Evolutionary conservation across 2,329 filamentous ascomycete species (phyloP), one percentile per base, ranked within the genome.

Genomic region (Botrytis fabae): DNA sequence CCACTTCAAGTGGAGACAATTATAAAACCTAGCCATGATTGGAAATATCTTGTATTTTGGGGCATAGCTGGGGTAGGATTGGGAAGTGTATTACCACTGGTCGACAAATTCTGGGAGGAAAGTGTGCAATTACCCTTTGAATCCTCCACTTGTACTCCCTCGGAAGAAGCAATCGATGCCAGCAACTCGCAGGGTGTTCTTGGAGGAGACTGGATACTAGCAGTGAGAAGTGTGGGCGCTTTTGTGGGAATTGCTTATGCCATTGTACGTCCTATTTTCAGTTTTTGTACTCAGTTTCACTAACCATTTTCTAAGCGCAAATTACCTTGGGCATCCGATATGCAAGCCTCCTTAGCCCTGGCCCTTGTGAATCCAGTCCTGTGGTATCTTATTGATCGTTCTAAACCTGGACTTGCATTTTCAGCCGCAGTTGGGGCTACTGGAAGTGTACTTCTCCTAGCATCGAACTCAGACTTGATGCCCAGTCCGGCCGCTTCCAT

Each of bases 341-440:
- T 97, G n/a, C 96, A 99, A 82, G 90, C 97, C 32, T 97, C 95
- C 1, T 83, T 97, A 40, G 96, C 95, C 1, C 90, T 99, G 66
- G 93, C 94, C 35, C 89, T 98, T 74, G 93, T 92, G 32, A 98
- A 98, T 81, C 95, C 96, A 1, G 92, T 96, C 16, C 85, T 99
- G 28, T 99, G 96, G 96, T 99, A 97, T 83, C 86, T 98, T 38
- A 92, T 99, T 80, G 96, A 99, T 83, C 93, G 95, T 69, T 96
- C 94, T 64, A 91, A 90, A 77, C 88, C 94, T 0, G 96, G 96
- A 7, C 92, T 98, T 77, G 84, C 96, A 48, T 87, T 98, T 72
- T 94, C 93, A 0, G 86, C 91, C 22, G 84, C 89, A 2, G 91
- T 97, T 18, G 92, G 93, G 1, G 80, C 95, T 40, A 84, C 88